These are phyloP conservation scores for Oenanthe javanica DNA, from an alignment of 140 eudicot species.

Conservation along the genomic window DNA sequence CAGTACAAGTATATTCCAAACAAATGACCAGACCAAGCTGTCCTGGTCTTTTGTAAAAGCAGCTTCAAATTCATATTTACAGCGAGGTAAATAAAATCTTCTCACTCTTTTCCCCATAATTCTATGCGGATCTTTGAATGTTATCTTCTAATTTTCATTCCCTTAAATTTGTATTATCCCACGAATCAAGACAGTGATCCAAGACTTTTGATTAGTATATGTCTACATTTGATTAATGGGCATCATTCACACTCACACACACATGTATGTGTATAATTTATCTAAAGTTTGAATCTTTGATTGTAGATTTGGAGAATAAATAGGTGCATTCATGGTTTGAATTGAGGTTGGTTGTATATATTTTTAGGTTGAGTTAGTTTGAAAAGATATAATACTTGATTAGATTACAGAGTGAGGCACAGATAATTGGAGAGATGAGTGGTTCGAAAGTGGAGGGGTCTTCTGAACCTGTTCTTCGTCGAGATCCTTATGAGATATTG, in stretches of 20 bases:
- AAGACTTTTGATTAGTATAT: neutral
- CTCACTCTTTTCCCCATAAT: neutral
- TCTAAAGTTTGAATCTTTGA: neutral
- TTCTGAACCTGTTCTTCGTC: slow-evolving; percentile 26
- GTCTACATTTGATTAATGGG: neutral
- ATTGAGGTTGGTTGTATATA: neutral
- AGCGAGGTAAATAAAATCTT: neutral
- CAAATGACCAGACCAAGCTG: neutral
- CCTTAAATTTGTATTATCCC: neutral
- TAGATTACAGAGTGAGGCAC: slow-evolving; percentile 6
- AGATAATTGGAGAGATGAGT: slow-evolving; percentile 18
- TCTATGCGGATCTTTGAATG: neutral
- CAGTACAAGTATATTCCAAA: neutral
- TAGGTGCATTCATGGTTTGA: neutral
- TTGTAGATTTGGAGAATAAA: neutral
- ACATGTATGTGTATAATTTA: neutral
- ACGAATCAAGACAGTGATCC: neutral
- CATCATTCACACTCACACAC: neutral
- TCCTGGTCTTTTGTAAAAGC: neutral
- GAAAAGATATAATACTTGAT: neutral
- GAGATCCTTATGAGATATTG: slow-evolving; percentile 55
- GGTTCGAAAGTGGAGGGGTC: slow-evolving; percentile 30
- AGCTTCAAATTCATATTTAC: neutral
- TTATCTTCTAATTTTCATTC: neutral
- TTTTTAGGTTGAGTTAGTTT: neutral